Evolutionary conservation across 805 yeast species (phyloP), one percentile per base, ranked within the genome.

Genomic region (Lachancea mirantina): DNA sequence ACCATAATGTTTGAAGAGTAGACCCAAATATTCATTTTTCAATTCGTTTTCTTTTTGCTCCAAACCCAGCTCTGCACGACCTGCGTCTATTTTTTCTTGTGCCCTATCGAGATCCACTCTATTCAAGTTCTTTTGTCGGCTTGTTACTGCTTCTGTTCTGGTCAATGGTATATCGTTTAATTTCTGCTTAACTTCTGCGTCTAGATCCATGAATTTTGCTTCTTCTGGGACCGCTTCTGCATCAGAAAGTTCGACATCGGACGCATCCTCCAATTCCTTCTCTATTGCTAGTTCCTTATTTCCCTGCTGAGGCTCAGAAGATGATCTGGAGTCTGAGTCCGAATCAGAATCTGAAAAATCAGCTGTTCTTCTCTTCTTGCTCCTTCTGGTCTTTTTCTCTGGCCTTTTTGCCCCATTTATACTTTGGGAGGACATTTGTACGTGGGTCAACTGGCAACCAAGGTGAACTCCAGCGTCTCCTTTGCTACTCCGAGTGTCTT

Each of bases 321-420:
- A 43, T 4, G 59, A 49, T 1, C 68, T 58, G 2, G 64, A 59
- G 2, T 70, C 63, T 17, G 36, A 32, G 8, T 30, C 22, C 9
- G 35, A 34, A n/a, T 34, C 38, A 19, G 38, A 34, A 11, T 72
- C 69, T 0, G 82, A 77, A 19, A 76, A 73, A 43, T 78, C 85
- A 32, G 78, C 84, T 0, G 89, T 80, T 76, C 88, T 79, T 73
- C 87, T 76, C 74, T 78, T 80, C 70, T 79, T 79, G 50, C 78
- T 67, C 41, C 83, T 71, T 47, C 83, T 67, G 42, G 72, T 65
- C 30, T 53, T 61, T 19, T 46, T 45, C 14, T 40, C 41, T 19
- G 34, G 40, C n/a, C 31, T 45, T n/a, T 38, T 45, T 3, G 38
- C 35, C 14, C 36, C 35, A 24, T 32, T 36, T 15, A 40, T 37